Evolutionary conservation across 345 rosid species (phyloP), one percentile per base, ranked within the genome.

Genomic region (Brassica napus): DNA sequence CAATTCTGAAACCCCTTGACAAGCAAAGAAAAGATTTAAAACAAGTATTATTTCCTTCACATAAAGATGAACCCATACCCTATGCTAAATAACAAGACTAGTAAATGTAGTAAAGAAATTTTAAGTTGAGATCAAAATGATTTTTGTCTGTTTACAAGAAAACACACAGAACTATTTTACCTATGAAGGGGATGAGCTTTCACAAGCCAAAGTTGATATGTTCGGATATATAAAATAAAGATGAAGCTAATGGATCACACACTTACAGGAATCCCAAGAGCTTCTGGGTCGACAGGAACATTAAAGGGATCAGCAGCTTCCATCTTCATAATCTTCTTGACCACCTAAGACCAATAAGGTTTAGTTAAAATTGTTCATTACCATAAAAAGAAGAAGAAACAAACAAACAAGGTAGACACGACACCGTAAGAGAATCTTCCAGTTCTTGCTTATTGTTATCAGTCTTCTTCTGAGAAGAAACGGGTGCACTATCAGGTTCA

Each of bases 281-380:
- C 97, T 84, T 89, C 92, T 28, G 99, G 97, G 79, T 95, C 86
- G 81, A 95, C 98, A 37, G 99, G 99, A 72, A 66, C 84, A 75
- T 90, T 95, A 77, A 93, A 95, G 6, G 97, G 97, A 75, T 91
- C 94, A 69, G 99, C 99, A 65, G 98, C 97, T 58, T 95, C 99
- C 99, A 95, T 95, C 88, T 93, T 95, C 99, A 93, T 93, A 59
- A 93, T 88, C 86, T 95, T 95, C 88, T 82, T 93, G 73, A 95
- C 88, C 77, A 95, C 91, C 99, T 82, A 47, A 60, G 3, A 58
- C 54, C 1, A 65, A 69, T 7, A 59, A 60, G 9, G 4, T 30
- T 18, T 18, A 18, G 21, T 18, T 18, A 18, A 9, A 60, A 26
- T 8, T 6, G 69, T 39, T 1, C 42, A 42, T 16, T 0, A 44